phyloP scores from a whole-genome alignment of 2,329 filamentous ascomycete species.

The Cercospora janseana region DNA sequence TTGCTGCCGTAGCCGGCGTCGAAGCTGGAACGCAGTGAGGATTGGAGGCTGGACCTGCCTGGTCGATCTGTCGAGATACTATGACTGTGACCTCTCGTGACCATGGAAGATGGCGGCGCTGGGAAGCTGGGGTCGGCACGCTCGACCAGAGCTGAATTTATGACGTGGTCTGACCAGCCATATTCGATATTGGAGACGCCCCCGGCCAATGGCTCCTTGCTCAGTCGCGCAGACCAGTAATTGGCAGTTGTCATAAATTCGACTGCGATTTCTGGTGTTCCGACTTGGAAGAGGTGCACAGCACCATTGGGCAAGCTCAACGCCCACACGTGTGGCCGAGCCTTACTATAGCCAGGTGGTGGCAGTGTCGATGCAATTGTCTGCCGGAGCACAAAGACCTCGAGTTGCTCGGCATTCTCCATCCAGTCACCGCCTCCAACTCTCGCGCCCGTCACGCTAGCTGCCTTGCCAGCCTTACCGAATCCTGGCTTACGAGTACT shows the following conservation, averaged over 20 bases:
- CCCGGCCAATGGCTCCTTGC: conserved; percentile 87
- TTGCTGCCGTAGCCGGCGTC: conserved; percentile 52
- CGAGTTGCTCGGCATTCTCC: conserved; percentile 87
- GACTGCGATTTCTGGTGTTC: conserved; percentile 87
- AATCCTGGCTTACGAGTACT: conserved; percentile 41
- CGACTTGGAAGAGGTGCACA: conserved; percentile 97
- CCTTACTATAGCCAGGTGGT: conserved; percentile 87
- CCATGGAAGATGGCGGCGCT: conserved; percentile 37
- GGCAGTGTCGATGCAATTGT: conserved; percentile 89
- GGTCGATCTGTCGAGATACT: conserved; percentile 28
- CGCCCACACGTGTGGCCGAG: conserved; percentile 89
- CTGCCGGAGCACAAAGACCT: conserved; percentile 82
- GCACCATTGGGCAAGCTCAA: conserved; percentile 87
- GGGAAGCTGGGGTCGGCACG: conserved; percentile 24
- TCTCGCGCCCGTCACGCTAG: conserved; percentile 56
- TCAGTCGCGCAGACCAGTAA: conserved; percentile 94
- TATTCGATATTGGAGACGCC: conserved; percentile 97
- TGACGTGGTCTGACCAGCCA: conserved; percentile 85
- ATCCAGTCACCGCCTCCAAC: conserved; percentile 98
- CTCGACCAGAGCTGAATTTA: conserved; percentile 54
- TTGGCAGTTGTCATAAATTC: conserved; percentile 95
- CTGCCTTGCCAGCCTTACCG: conserved; percentile 32
- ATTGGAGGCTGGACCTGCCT: conserved; percentile 37
- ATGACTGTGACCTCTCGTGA: conserved; percentile 28
- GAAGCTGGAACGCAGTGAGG: conserved; percentile 59